phyloP scores from a whole-genome alignment of 176 grass and related monocot species.

The Musa troglodytarum region DNA sequence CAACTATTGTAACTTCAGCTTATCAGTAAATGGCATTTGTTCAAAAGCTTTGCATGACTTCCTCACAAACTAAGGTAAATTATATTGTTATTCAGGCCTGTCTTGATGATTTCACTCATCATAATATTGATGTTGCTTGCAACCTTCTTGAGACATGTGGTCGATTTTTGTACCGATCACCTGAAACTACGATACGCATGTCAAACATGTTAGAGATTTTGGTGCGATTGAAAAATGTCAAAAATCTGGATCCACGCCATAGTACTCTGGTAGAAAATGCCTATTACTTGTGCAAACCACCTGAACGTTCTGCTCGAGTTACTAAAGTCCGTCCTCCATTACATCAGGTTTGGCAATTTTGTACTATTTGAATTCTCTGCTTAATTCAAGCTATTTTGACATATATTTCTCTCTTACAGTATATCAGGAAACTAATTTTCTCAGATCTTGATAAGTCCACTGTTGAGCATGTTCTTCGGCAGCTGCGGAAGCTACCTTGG shows the following conservation, averaged over 20 bases:
- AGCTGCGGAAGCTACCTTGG: slow-evolving; percentile 97
- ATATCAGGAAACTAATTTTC: slow-evolving; percentile 93
- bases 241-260: slow-evolving; percentile 95
- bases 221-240: slow-evolving; percentile 97
- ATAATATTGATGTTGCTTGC: slow-evolving; percentile 98
- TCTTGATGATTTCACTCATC: slow-evolving; percentile 98
- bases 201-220: slow-evolving; percentile 95
- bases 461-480: slow-evolving; percentile 80
- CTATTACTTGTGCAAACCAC: slow-evolving; percentile 96
- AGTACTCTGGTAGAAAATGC: slow-evolving; percentile 98
- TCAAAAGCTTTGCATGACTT: not conserved
- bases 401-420: slow-evolving; percentile 39
- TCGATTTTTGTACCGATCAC: slow-evolving; percentile 87
- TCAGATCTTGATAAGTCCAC: slow-evolving; percentile 92
- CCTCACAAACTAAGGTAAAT: not conserved
- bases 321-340: slow-evolving; percentile 88
- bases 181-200: slow-evolving; percentile 95
- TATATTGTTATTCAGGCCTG: slow-evolving; percentile 61
- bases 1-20: not conserved
- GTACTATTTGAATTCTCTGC: slow-evolving; percentile 8
- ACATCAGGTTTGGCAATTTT: slow-evolving; percentile 44
- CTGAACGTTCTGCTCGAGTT: slow-evolving; percentile 81
- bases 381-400: not conserved
- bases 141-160: slow-evolving; percentile 96
- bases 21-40: not conserved